Percentiles rank a stretch among this genome's conserved stretches.
Conservation (phyloP, 441 rosid genomes). For the Sinapis alba region DNA sequence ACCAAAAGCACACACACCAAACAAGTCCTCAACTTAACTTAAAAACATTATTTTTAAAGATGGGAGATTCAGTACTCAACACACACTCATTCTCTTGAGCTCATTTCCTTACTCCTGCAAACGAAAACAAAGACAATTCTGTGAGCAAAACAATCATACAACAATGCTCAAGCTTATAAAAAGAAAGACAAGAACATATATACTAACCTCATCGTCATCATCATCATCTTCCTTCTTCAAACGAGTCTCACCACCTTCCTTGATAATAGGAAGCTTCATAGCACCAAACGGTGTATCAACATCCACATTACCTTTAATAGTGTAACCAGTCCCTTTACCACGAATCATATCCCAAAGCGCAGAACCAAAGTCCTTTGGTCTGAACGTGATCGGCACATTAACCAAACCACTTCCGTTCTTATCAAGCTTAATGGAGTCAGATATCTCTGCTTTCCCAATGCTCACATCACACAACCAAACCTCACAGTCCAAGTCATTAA, state of each 20-base stretch:
- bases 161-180: background rate
- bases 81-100: slow-evolving; percentile 9
- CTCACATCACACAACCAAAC: slow-evolving; percentile 74
- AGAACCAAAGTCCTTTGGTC: slow-evolving; percentile 93
- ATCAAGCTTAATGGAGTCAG: slow-evolving; percentile 59
- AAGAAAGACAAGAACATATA: background rate
- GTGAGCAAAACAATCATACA: background rate
- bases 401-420: slow-evolving; percentile 64
- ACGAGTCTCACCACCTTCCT: slow-evolving; percentile 89
- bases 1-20: slow-evolving; percentile 16
- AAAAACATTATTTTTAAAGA: background rate
- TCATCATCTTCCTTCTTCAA: slow-evolving; percentile 85
- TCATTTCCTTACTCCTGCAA: slow-evolving; percentile 23
- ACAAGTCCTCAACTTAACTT: slow-evolving; percentile 17
- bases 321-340: slow-evolving; percentile 88
- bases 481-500: slow-evolving; percentile 81
- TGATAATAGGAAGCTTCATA: slow-evolving; percentile 90
- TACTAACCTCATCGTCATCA: slow-evolving; percentile 60
- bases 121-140: background rate
- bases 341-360: slow-evolving; percentile 98
- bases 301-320: slow-evolving; percentile 77
- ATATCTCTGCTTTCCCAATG: slow-evolving; percentile 76
- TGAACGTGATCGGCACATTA: slow-evolving; percentile 76
- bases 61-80: background rate
- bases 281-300: slow-evolving; percentile 92